Percentiles rank a stretch among this genome's conserved stretches.
These are phyloP conservation scores for Maudiozyma serrabonitensis DNA, from an alignment of 805 yeast genomes.

Conservation along the genomic window DNA sequence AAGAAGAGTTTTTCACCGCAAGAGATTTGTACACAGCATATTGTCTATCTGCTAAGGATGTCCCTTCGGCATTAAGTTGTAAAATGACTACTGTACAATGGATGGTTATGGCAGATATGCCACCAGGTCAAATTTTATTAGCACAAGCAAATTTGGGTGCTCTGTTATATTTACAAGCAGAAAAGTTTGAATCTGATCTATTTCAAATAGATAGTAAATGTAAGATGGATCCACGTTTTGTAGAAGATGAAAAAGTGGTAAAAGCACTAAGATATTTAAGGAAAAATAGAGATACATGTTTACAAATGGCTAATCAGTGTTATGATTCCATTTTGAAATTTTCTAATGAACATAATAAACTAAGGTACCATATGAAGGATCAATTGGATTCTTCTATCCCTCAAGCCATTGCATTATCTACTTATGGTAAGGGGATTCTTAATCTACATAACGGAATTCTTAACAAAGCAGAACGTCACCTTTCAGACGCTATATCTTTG, in stretches of 20 bases:
- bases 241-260: slow-evolving; percentile 18
- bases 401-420: slow-evolving; percentile 68
- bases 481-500: slow-evolving; percentile 61
- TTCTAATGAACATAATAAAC: slow-evolving; percentile 29
- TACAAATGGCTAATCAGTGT: slow-evolving; percentile 31
- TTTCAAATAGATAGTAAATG: slow-evolving; percentile 23
- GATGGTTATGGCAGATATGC: slow-evolving; percentile 65
- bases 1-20: slow-evolving; percentile 68
- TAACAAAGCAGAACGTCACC: slow-evolving; percentile 46
- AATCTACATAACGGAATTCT: slow-evolving; percentile 49
- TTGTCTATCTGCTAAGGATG: slow-evolving; percentile 60
- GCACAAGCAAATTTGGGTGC: slow-evolving; percentile 66
- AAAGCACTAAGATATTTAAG: slow-evolving; percentile 18
- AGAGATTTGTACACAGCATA: slow-evolving; percentile 68
- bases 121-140: slow-evolving; percentile 52
- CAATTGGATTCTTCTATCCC: slow-evolving; percentile 37
- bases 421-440: slow-evolving; percentile 79
- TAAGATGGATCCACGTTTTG: slow-evolving; percentile 12
- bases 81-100: slow-evolving; percentile 56
- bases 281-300: slow-evolving; percentile 23
- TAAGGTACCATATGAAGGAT: slow-evolving; percentile 26
- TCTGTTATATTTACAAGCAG: slow-evolving; percentile 56
- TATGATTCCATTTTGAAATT: slow-evolving; percentile 36
- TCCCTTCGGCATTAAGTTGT: slow-evolving; percentile 48
- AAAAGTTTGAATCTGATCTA: slow-evolving; percentile 45